Conservation (phyloP, 306 rosid genomes). For the apple (Malus domestica) region ASM211411v1 NC_041803.1:18955501-18956000, state of each 20-base stretch:
- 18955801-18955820: accelerated
- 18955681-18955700: neutral
- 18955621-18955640: neutral
- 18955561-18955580: neutral
- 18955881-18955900: neutral
- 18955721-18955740: neutral
- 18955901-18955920: neutral
- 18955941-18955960: neutral
- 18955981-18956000: neutral
- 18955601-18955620: neutral
- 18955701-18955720: neutral
- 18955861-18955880: neutral
- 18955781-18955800: neutral
- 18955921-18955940: neutral
- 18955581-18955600: neutral
- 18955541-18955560: neutral
- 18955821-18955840: neutral
- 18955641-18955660: neutral
- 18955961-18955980: neutral
- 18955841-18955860: too few relatives aligned
- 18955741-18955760: neutral
- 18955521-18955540: neutral
- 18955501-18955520: too few relatives aligned
- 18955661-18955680: neutral
- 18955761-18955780: neutral